Base-by-base conservation (phyloP, 2,329 filamentous ascomycete genomes). In the Apiospora pterosperma region DNA sequence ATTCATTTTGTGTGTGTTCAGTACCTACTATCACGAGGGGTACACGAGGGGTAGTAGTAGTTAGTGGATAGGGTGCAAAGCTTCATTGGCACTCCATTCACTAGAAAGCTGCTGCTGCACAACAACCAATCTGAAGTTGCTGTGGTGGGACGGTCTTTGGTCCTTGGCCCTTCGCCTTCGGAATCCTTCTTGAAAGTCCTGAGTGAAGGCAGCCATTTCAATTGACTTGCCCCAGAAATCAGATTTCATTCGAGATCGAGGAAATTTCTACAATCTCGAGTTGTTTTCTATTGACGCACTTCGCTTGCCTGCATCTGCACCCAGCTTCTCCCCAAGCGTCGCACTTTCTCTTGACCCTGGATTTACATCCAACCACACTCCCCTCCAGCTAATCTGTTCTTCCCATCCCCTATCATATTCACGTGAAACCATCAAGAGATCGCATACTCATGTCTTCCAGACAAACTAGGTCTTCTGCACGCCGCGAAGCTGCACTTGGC, bases 391-490 rank as follows among this genome's bases (percentile, higher is more conserved):
- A 25, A 55, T 34, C 14, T 31, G 14, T 55, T 11, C 25, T 10
- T 34, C 48, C 28, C 19, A 8, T 28, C 48, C n/a, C n/a, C 8
- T 28, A 55, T 55, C 48, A 55, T n/a, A 55, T 16, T n/a, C 25
- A 34, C 23, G 16, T 34, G 6, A 34, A 34, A 38, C 36, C 36
- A 60, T 23, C 58, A 60, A 39, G 36, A 60, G n/a, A 62, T 65
- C 69, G 76, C 71, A 70, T 74, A 90, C 92, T 95, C 89, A 97
- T 97, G 93, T 92, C 92, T 88, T 84, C 89, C 87, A 97, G 94
- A 92, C 90, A 96, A 75, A 97, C 95, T 85, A 93, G 95, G 84
- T 96, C 94, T 75, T 91, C 94, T 80, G 91, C 94, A 83, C 93
- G 93, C 85, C 42, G 48, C 21, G 61, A 39, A 55, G 61, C 61